Evolutionary conservation across 768 basidiomycete species (phyloP).

Genomic region (Kwoniella heveanensis): DNA sequence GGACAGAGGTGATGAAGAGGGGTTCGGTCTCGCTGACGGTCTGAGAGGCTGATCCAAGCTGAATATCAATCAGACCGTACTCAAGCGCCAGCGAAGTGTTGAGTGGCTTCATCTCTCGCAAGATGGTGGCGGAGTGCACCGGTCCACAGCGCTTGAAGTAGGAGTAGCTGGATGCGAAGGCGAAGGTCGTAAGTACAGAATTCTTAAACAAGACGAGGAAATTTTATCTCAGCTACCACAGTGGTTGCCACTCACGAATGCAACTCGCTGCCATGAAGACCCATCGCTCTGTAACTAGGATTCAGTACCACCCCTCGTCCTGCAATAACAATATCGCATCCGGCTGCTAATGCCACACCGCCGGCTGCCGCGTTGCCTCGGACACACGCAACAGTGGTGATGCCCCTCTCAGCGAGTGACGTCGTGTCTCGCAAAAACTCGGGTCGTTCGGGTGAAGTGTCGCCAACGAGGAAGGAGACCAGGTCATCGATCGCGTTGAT

Average conservation of each 20-base stretch:
- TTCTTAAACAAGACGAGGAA: too few species aligned
- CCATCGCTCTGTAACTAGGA: slow-evolving; percentile 47
- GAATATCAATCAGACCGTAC: slow-evolving; percentile 39
- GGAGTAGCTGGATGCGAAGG: slow-evolving; percentile 30
- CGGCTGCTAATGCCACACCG: slow-evolving; percentile 49
- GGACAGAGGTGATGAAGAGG: slow-evolving; percentile 14
- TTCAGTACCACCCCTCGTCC: slow-evolving; percentile 42
- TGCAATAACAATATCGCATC: slow-evolving; percentile 43
- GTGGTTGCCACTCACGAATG: slow-evolving; percentile 43
- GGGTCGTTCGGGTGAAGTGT: slow-evolving; percentile 33
- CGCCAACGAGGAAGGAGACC: slow-evolving; percentile 48
- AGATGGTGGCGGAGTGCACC: slow-evolving; percentile 23
- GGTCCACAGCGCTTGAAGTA: slow-evolving; percentile 38
- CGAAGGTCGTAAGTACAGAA: too few species aligned
- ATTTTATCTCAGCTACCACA: too few species aligned
- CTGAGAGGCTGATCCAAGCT: slow-evolving; percentile 28
- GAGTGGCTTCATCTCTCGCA: slow-evolving; percentile 43
- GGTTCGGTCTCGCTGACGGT: slow-evolving; percentile 24
- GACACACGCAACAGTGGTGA: slow-evolving; percentile 47
- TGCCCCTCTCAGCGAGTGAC: slow-evolving; percentile 35
- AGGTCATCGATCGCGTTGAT: slow-evolving; percentile 54
- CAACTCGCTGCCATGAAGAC: slow-evolving; percentile 48
- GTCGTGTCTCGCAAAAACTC: slow-evolving; percentile 23
- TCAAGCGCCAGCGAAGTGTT: slow-evolving; percentile 22
- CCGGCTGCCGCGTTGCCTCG: slow-evolving; percentile 51